Percentiles rank a stretch among this genome's conserved stretches.
Conservation (phyloP, 75 land plant species). For the Ceratopteris richardii region DNA sequence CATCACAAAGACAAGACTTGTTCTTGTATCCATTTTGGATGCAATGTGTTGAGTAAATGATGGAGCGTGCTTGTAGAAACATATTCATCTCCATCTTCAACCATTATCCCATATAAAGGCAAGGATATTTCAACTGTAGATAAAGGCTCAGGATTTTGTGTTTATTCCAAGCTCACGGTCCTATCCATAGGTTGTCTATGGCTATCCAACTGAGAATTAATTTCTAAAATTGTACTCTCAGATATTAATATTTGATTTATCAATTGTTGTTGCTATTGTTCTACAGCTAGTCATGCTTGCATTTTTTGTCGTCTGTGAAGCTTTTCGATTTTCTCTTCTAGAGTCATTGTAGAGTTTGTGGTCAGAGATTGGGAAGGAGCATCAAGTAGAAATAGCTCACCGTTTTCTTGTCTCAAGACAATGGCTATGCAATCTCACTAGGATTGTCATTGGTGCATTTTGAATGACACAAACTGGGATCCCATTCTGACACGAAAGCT, state of each 20-base stretch:
- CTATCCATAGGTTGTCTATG: conserved; percentile 15
- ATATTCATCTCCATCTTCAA: conserved; percentile 25
- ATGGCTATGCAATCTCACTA: too few relatives aligned
- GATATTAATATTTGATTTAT: conserved; percentile 16
- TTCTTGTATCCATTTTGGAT: conserved; percentile 48
- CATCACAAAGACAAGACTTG: conserved; percentile 72
- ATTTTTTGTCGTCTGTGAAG: conserved; percentile 69
- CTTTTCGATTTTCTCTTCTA: conserved; percentile 86
- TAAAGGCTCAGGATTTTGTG: conserved; percentile 13
- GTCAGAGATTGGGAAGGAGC: conserved; percentile 15
- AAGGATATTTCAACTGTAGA: conserved; percentile 17
- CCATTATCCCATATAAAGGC: conserved; percentile 11
- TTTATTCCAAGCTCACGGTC: neutral
- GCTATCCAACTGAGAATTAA: conserved; percentile 7
- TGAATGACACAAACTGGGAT: too few relatives aligned
- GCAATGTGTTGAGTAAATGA: conserved; percentile 54
- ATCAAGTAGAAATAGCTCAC: neutral
- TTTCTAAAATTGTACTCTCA: conserved; percentile 13
- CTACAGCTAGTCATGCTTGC: conserved; percentile 72
- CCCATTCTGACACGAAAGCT: too few relatives aligned
- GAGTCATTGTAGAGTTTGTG: conserved; percentile 42
- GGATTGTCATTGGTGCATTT: too few relatives aligned
- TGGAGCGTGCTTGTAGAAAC: conserved; percentile 39
- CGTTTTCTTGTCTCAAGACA: too few relatives aligned
- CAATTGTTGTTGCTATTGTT: conserved; percentile 61